Conservation (phyloP, 31 red algal species). For the Pterothamnion heteromorphum region DNA sequence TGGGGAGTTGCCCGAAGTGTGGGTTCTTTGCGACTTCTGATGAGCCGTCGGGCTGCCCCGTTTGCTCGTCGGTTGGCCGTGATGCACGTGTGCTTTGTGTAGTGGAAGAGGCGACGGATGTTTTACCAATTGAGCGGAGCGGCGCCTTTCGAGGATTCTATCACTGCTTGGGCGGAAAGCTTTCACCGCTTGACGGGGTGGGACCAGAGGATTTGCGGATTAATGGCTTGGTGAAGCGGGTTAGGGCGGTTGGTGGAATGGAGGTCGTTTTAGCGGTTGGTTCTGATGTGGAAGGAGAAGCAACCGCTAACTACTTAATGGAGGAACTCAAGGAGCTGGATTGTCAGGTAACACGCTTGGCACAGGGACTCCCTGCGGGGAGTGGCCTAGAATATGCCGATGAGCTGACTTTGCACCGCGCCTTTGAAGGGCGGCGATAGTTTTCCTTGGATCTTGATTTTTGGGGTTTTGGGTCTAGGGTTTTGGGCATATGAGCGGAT, state of each 20-base stretch:
- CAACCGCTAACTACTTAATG: background rate
- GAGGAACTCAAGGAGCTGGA: background rate
- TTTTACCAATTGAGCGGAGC: background rate
- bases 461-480: no score
- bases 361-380: background rate
- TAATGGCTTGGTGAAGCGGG: background rate
- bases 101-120: conserved; percentile 9
- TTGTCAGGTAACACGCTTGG: background rate
- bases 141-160: background rate
- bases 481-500: no score
- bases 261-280: background rate
- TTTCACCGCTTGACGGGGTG: background rate
- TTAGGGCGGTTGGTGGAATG: background rate
- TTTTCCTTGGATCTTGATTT: no score
- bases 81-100: conserved; percentile 6
- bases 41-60: background rate
- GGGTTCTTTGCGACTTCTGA: no score
- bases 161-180: conserved; percentile 16
- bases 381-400: background rate
- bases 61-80: background rate
- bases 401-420: background rate
- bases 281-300: conserved; percentile 23
- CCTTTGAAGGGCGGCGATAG: background rate
- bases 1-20: background rate
- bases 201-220: background rate